These are phyloP conservation scores for Dendrobium officinale DNA, from an alignment of 106 monocot genomes.

Conservation along the genomic window DNA sequence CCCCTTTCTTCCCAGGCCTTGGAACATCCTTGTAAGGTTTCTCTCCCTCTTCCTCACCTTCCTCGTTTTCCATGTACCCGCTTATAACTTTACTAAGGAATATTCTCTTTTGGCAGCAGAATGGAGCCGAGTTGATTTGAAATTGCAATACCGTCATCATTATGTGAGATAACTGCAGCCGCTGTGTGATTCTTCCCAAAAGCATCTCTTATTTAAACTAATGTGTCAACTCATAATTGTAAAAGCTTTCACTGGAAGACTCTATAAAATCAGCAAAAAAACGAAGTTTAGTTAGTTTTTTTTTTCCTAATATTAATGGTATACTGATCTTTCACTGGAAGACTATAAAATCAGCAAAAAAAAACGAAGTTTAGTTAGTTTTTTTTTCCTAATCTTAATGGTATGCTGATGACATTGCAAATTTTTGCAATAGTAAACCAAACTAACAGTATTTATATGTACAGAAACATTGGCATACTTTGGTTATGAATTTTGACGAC, in stretches of 20 bases:
- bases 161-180: conserved; percentile 1
- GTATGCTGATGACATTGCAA: no score
- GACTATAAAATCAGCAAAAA: no score
- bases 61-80: not conserved
- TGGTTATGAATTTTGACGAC: not conserved
- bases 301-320: no score
- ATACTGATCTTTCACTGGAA: not conserved
- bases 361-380: no score
- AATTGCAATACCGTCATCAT: conserved; percentile 3
- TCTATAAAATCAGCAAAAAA: no score
- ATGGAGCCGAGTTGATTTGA: conserved; percentile 6
- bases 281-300: no score
- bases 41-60: conserved; percentile 12
- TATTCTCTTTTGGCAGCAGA: conserved; percentile 7
- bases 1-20: conserved; percentile 48
- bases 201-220: conserved; percentile 15
- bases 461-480: no score
- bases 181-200: not conserved
- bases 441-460: no score
- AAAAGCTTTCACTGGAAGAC: not conserved
- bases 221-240: not conserved
- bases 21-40: conserved; percentile 56
- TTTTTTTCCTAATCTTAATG: no score
- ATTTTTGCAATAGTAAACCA: no score
- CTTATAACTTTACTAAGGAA: not conserved